phyloP scores from a whole-genome alignment of 371 early-diverging fungal species.

The Mucor mucedo region DNA sequence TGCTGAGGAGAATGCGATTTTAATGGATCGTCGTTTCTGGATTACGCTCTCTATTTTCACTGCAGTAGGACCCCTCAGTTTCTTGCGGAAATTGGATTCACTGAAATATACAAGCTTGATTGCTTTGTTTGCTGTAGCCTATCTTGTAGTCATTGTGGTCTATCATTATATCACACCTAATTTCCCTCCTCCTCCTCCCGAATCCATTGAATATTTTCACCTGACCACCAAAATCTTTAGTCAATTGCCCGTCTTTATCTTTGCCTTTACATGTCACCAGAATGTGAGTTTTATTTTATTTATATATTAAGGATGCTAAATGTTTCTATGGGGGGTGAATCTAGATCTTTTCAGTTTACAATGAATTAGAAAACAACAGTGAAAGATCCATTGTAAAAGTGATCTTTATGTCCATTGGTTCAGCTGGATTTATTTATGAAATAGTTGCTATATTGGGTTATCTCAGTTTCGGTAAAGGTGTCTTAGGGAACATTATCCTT shows the following conservation, averaged over 20 bases:
- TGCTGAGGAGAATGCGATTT: conserved; percentile 23
- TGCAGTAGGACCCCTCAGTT: conserved; percentile 79
- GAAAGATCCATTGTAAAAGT: conserved; percentile 67
- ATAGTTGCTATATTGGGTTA: conserved; percentile 94
- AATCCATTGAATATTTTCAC: conserved; percentile 54
- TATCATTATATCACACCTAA: conserved; percentile 71
- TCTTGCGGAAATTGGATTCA: conserved; percentile 88
- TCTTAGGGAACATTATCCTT: conserved; percentile 88
- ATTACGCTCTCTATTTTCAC: conserved; percentile 76
- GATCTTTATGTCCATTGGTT: conserved; percentile 75
- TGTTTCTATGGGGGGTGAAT: neutral
- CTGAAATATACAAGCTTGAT: conserved; percentile 94
- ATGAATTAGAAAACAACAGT: conserved; percentile 87
- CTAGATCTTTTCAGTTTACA: conserved; percentile 91
- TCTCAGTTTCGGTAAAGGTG: conserved; percentile 88
- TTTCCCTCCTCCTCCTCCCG: conserved; percentile 49
- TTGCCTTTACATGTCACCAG: conserved; percentile 98
- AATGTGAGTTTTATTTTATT: conserved; percentile 65
- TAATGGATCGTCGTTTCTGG: conserved; percentile 82
- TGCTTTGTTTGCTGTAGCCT: conserved; percentile 89
- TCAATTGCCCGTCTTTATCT: conserved; percentile 96
- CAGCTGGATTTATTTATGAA: conserved; percentile 86
- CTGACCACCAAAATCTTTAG: conserved; percentile 74
- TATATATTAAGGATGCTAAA: neutral
- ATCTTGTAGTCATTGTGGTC: conserved; percentile 89